Conservation (phyloP, 2,329 filamentous ascomycete genomes). For the Coniochaeta hoffmannii region DNA sequence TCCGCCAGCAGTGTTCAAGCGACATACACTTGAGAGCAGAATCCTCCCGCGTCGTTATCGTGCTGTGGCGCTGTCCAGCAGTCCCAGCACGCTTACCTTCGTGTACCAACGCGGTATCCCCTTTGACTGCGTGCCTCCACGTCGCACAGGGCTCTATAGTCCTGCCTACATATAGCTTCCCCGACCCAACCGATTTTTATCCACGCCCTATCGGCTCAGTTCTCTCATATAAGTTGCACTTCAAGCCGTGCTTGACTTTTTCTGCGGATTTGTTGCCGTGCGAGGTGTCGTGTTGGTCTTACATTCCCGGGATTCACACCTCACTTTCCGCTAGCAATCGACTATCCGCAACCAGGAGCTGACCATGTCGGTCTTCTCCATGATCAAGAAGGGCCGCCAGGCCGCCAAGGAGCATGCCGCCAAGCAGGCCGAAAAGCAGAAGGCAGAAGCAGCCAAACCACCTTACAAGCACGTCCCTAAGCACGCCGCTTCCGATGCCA, state of each 20-base stretch:
- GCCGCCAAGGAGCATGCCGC: slow-evolving; percentile 47
- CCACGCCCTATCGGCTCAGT: background rate
- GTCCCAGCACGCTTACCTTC: background rate
- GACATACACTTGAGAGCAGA: background rate
- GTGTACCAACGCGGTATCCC: background rate
- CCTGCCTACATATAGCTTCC: background rate
- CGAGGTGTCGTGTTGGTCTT: background rate
- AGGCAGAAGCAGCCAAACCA: slow-evolving; percentile 30
- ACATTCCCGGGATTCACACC: background rate
- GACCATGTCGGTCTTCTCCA: slow-evolving; percentile 50
- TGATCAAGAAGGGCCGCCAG: slow-evolving; percentile 43
- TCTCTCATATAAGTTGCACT: background rate
- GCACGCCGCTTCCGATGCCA: slow-evolving; percentile 52
- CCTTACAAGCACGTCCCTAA: slow-evolving; percentile 55
- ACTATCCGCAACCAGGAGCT: background rate
- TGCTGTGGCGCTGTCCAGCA: background rate
- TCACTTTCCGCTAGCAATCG: background rate
- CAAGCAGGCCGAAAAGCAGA: slow-evolving; percentile 39
- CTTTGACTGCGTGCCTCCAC: background rate
- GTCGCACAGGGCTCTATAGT: background rate
- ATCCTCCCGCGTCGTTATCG: background rate
- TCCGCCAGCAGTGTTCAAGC: background rate
- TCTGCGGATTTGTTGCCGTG: slow-evolving; percentile 1
- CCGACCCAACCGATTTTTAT: background rate
- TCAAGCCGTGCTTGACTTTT: background rate